Evolutionary conservation across 768 basidiomycete genomes (phyloP).

Genomic region (Tulasnella sp.): DNA sequence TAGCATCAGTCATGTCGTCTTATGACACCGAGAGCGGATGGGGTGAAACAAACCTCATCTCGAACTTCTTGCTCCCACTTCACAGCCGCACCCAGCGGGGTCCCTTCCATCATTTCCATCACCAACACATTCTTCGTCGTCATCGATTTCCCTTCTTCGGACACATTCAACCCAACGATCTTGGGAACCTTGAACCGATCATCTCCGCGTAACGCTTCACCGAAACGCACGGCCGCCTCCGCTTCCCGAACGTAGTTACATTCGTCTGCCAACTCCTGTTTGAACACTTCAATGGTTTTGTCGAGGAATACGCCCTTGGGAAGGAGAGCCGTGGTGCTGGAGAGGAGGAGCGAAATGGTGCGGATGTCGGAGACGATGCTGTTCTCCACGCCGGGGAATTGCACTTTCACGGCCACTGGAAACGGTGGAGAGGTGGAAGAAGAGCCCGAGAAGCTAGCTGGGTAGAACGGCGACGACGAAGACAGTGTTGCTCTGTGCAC

Average conservation of each 20-base stretch:
- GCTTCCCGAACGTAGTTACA: slow-evolving; percentile 87
- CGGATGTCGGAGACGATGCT: slow-evolving; percentile 82
- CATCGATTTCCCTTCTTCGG: slow-evolving; percentile 37
- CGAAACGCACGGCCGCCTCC: slow-evolving; percentile 49
- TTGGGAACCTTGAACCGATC: slow-evolving; percentile 71
- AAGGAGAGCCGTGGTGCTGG: slow-evolving; percentile 42
- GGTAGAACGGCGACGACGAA: slow-evolving; percentile 23
- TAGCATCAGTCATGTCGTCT: background rate
- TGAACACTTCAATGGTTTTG: slow-evolving; percentile 82
- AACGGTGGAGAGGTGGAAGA: background rate
- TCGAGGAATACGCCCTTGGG: slow-evolving; percentile 88
- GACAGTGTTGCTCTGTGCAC: slow-evolving; percentile 70
- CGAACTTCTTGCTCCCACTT: slow-evolving; percentile 52
- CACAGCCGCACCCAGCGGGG: slow-evolving; percentile 60
- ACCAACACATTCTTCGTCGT: slow-evolving; percentile 77
- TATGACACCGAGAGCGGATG: background rate
- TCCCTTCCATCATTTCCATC: slow-evolving; percentile 75
- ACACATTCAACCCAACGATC: slow-evolving; percentile 30
- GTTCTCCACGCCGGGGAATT: slow-evolving; percentile 83
- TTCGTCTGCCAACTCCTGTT: slow-evolving; percentile 80
- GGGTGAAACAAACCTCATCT: slow-evolving; percentile 47
- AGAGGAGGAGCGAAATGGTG: slow-evolving; percentile 73
- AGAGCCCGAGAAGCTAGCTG: slow-evolving; percentile 31
- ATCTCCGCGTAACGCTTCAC: slow-evolving; percentile 32
- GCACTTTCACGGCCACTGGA: slow-evolving; percentile 53